Percentiles rank a stretch among this genome's conserved stretches.
Evolutionary conservation across 352 stramenopile species (phyloP).

Genomic region (Globisporangium polare): DNA sequence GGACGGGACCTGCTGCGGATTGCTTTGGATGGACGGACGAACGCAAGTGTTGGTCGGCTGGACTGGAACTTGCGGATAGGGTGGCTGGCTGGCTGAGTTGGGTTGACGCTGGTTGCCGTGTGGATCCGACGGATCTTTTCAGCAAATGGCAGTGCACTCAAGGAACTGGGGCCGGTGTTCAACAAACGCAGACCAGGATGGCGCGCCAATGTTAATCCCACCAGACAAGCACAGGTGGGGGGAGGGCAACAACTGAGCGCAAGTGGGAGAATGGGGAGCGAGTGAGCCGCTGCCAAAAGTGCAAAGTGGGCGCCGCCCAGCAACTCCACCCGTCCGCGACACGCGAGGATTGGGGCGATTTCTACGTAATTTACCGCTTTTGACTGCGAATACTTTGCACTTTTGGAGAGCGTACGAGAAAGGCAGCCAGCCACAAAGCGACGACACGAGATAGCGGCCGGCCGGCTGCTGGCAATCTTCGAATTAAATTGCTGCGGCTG

Average conservation of each 20-base stretch:
- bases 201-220: not conserved
- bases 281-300: not conserved
- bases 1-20: constrained; percentile 2
- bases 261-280: not conserved
- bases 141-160: constrained; percentile 18
- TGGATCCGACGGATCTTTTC: constrained; percentile 15
- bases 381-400: not conserved
- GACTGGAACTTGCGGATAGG: not conserved
- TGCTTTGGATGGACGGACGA: not conserved
- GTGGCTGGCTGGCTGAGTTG: not conserved
- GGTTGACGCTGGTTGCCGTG: constrained; percentile 1
- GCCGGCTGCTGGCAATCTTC: constrained; percentile 12
- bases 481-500: constrained; percentile 17
- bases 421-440: constrained; percentile 2
- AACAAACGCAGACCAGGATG: constrained; percentile 9
- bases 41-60: not conserved
- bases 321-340: constrained; percentile 1
- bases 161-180: constrained; percentile 11
- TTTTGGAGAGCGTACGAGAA: not conserved
- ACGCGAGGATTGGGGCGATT: not conserved
- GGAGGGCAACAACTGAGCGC: not conserved
- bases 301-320: not conserved
- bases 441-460: not conserved
- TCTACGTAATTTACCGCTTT: constrained; percentile 10
- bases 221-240: not conserved